phyloP scores from a whole-genome alignment of 1,284 basidiomycete species.

The Moniliophthora roreri region DNA sequence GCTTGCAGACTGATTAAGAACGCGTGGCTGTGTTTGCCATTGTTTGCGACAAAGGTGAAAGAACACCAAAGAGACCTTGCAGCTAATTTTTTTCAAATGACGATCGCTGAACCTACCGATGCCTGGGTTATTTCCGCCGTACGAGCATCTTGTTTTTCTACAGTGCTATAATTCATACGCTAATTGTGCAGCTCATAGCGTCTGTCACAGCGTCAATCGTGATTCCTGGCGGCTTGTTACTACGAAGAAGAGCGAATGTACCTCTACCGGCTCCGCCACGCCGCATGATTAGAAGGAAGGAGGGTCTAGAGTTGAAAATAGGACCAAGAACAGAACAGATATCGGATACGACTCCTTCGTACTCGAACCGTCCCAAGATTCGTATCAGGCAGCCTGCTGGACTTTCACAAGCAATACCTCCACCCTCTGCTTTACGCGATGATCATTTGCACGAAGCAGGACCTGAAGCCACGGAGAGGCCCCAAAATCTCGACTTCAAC shows the following conservation, averaged over 20 bases:
- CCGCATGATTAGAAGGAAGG: neutral
- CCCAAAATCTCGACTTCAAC: conserved; percentile 22
- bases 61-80: too few species aligned
- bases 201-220: conserved; percentile 4
- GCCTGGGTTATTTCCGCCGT: too few species aligned
- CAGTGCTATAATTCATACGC: neutral
- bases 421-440: neutral
- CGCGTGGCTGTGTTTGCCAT: too few species aligned
- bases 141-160: too few species aligned
- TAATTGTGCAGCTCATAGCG: conserved; percentile 2
- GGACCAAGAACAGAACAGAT: neutral
- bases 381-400: too few species aligned
- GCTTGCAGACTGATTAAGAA: too few species aligned
- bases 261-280: conserved; percentile 8
- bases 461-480: conserved; percentile 18
- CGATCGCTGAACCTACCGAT: too few species aligned
- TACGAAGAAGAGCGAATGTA: conserved; percentile 5
- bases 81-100: too few species aligned
- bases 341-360: neutral
- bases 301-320: neutral
- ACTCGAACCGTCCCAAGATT: too few species aligned
- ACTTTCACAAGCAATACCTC: neutral
- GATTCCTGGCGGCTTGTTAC: conserved; percentile 8
- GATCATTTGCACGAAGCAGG: conserved; percentile 13
- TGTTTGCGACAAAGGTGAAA: too few species aligned